Evolutionary conservation across 2,329 filamentous ascomycete genomes (phyloP), one percentile per base, ranked within the genome.

Genomic region (Aspergillus tanneri): DNA sequence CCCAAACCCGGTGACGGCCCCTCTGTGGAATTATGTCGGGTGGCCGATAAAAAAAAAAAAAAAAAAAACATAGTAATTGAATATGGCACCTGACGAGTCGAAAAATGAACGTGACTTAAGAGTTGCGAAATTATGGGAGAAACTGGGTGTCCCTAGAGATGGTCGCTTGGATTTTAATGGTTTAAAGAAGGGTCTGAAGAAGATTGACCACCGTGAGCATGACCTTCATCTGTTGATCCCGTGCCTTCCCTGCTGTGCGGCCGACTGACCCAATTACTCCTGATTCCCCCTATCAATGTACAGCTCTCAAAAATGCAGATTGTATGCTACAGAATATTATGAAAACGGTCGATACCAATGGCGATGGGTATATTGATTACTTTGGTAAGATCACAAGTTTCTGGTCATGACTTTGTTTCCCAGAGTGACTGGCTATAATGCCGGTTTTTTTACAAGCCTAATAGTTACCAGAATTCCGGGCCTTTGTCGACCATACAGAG

Each of bases 271-370:
- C 50, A 43, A 45, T 49, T 40, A 42, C 45, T 44, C 49, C 49
- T 48, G 41, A 42, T 44, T 44, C 49, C 49, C 48, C 21, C 52
- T 36, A 53, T 52, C 34, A 25, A 24, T 22, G 55, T 58, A 56
- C 61, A 85, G 83, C 86, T 55, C 73, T 99, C 64, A 95, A 96
- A 76, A 93, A 96, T 78, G 93, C 93, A 66, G 88, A 95, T 69
- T 77, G 82, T 28, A 83, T 97, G 77, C 79, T 99, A 54, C 81
- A 83, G 64, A 85, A 87, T 63, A 87, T 97, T 49, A 80, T 96
- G 66, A 78, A 80, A 56, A 81, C 86, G 52, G 90, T 96, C 54
- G 93, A 99, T 66, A 87, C 84, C 49, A 90, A 91, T 65, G 83
- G 84, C 21, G 90, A 97, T 69, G 90, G 92, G 55, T 86, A 84